phyloP scores from a whole-genome alignment of 164 flowering plant genomes.

The Berberis vulgaris region DNA sequence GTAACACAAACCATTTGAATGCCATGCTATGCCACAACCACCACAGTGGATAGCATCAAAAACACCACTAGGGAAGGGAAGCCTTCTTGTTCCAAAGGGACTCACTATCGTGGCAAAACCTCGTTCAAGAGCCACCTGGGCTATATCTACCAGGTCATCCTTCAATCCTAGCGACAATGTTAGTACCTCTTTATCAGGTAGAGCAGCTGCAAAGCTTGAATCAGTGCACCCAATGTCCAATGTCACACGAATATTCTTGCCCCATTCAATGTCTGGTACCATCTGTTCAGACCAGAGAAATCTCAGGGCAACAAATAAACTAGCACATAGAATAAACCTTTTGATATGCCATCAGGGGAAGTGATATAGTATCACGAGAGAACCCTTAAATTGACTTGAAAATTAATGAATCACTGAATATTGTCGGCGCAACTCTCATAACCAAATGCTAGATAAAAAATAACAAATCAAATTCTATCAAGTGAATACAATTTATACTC shows the following conservation, averaged over 20 bases:
- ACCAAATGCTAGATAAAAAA: too few relatives aligned
- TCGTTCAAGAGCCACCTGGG: slow-evolving; percentile 89
- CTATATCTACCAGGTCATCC: slow-evolving; percentile 77
- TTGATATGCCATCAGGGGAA: too few relatives aligned
- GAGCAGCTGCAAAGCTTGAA: slow-evolving; percentile 64
- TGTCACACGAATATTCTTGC: slow-evolving; percentile 80
- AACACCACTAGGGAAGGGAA: slow-evolving; percentile 86
- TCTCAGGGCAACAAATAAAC: slow-evolving; percentile 1
- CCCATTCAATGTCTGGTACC: slow-evolving; percentile 99
- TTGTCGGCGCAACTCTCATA: too few relatives aligned
- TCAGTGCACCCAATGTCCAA: slow-evolving; percentile 82
- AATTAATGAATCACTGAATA: too few relatives aligned
- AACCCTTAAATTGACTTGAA: too few relatives aligned
- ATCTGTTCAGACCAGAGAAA: slow-evolving; percentile 38
- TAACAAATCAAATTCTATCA: too few relatives aligned
- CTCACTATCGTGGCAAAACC: slow-evolving; percentile 80
- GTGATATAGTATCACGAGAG: too few relatives aligned
- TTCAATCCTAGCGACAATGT: slow-evolving; percentile 75
- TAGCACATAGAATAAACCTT: neutral
- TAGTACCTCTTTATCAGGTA: slow-evolving; percentile 78
- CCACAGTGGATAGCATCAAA: slow-evolving; percentile 95
- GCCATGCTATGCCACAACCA: slow-evolving; percentile 74
- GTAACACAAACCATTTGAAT: slow-evolving; percentile 61
- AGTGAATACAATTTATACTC: too few relatives aligned
- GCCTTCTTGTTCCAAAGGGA: slow-evolving; percentile 60